Evolutionary conservation across 2,329 filamentous ascomycete species (phyloP).

Genomic region (Penicillium brevicompactum): DNA sequence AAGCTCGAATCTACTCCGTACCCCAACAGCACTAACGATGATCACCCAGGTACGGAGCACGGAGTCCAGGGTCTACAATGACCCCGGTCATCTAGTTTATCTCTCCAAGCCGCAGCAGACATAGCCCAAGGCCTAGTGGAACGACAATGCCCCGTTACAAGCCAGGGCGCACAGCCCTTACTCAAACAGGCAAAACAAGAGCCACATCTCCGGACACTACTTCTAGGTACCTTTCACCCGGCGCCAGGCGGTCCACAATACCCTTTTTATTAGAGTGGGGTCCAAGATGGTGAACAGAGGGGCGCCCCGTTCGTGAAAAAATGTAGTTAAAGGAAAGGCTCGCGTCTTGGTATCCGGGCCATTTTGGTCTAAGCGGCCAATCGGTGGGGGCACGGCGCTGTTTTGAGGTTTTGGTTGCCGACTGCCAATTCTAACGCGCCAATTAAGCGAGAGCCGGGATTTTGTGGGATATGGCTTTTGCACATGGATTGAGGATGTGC

Average conservation of each 20-base stretch:
- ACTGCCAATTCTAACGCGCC: constrained; percentile 3
- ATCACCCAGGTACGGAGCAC: not conserved
- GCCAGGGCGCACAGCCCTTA: not conserved
- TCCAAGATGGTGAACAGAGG: not conserved
- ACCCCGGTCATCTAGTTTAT: not conserved
- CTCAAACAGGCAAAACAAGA: not conserved
- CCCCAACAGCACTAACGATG: not conserved
- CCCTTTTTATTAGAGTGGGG: not conserved
- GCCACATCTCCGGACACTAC: not conserved
- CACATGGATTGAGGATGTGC: not conserved
- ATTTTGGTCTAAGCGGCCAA: constrained; percentile 7
- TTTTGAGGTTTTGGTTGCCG: not conserved
- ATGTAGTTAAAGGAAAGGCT: constrained; percentile 24
- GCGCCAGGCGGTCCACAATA: not conserved
- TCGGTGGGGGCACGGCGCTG: not conserved
- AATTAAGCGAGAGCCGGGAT: constrained; percentile 3
- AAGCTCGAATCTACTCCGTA: not conserved
- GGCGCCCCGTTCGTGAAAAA: constrained; percentile 18
- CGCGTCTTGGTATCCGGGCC: constrained; percentile 20
- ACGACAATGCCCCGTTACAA: not conserved
- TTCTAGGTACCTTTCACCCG: not conserved
- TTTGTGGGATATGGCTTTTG: not conserved
- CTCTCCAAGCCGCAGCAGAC: not conserved
- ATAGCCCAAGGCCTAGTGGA: not conserved
- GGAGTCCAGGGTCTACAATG: not conserved